phyloP scores from a whole-genome alignment of 768 basidiomycete species.

The Phylloporus sp. region DNA sequence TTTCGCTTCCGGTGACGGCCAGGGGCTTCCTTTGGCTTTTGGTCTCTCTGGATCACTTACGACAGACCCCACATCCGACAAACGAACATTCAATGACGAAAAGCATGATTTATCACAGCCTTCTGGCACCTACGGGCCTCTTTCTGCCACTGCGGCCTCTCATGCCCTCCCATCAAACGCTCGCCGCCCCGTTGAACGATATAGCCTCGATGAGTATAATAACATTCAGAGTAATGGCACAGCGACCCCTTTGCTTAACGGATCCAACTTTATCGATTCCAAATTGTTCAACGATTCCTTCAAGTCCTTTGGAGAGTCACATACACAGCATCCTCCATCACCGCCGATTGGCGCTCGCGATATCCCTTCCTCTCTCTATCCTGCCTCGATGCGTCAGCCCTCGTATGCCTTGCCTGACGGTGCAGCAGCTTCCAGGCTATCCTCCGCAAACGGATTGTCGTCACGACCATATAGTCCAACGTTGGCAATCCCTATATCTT shows the following conservation, averaged over 20 bases:
- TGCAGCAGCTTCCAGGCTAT: slow-evolving; percentile 30
- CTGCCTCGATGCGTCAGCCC: slow-evolving; percentile 45
- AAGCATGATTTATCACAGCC: slow-evolving; percentile 15
- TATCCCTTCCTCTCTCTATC: slow-evolving; percentile 33
- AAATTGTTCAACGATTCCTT: slow-evolving; percentile 28
- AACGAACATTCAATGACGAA: slow-evolving; percentile 24
- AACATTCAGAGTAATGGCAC: slow-evolving; percentile 16
- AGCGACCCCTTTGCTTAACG: slow-evolving; percentile 21
- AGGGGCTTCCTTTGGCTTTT: slow-evolving; percentile 10
- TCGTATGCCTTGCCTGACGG: slow-evolving; percentile 38
- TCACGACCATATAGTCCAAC: slow-evolving; percentile 48
- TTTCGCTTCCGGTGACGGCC: slow-evolving; percentile 10
- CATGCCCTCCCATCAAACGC: slow-evolving; percentile 44
- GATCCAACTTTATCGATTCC: slow-evolving; percentile 25
- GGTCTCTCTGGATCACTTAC: slow-evolving; percentile 13
- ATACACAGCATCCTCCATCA: slow-evolving; percentile 22
- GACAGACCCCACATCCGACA: slow-evolving; percentile 17
- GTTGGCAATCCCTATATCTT: slow-evolving; percentile 52
- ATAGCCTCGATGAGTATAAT: slow-evolving; percentile 46
- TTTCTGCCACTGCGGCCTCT: slow-evolving; percentile 35
- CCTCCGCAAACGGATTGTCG: slow-evolving; percentile 55
- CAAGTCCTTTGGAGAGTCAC: slow-evolving; percentile 30
- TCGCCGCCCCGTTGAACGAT: slow-evolving; percentile 49
- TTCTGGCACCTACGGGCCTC: slow-evolving; percentile 16
- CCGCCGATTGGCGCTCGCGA: slow-evolving; percentile 21